A percentile compares a stretch with the other conserved stretches of the same genome.
These are phyloP conservation scores for Chlorella sp. DNA, from an alignment of 139 green algal species.

Conservation along the genomic window DNA sequence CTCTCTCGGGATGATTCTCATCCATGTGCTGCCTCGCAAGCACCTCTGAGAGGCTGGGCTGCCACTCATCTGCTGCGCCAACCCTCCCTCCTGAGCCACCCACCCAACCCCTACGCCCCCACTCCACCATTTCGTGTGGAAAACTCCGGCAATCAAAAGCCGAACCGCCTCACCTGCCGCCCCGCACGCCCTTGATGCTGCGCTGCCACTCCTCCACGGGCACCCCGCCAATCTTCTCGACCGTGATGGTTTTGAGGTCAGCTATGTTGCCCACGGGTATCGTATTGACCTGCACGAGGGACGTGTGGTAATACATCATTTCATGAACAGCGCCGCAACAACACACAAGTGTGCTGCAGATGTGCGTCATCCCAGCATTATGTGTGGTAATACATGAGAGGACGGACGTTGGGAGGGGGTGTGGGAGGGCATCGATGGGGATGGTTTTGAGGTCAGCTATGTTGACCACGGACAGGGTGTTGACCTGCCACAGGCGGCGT, in stretches of 20 bases:
- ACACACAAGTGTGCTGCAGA: neutral
- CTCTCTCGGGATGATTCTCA: no score
- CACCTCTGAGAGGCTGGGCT: no score
- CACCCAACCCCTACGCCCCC: no score
- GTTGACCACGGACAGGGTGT: conserved; percentile 41
- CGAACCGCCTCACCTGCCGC: neutral
- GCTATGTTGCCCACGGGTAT: conserved; percentile 52
- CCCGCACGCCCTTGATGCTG: conserved; percentile 18
- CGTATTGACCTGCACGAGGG: conserved; percentile 8
- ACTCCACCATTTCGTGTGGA: no score
- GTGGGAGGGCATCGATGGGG: neutral
- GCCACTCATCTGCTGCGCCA: neutral
- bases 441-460: conserved; percentile 41
- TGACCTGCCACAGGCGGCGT: no score
- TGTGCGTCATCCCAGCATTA: no score
- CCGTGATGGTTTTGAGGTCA: conserved; percentile 44
- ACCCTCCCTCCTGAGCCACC: no score
- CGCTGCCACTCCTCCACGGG: conserved; percentile 31
- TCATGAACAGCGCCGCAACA: no score
- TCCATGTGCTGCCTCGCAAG: no score
- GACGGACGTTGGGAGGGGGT: neutral
- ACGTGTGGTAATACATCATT: neutral
- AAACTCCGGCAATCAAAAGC: no score
- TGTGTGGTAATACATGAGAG: no score
- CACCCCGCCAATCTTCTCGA: conserved; percentile 51